Evolutionary conservation across 371 early-diverging fungal species (phyloP), one percentile per base, ranked within the genome.

Genomic region (Mortierella sp.): DNA sequence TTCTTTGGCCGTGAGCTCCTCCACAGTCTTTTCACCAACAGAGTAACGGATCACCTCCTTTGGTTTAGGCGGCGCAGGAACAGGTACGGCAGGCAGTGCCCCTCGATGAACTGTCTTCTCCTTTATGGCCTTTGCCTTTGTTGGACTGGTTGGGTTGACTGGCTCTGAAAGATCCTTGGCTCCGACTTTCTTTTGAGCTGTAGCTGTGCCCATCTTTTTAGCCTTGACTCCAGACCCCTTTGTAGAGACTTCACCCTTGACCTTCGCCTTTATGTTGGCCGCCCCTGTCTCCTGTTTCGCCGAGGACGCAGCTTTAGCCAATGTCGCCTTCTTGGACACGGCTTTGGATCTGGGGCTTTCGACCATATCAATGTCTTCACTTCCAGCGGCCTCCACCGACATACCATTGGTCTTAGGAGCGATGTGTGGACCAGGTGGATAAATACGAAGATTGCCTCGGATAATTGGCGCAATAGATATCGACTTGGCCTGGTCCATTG

Each of bases 1-100:
- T n/a, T 66, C 79, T 23, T 54, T 47, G 23, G 72, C 68, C 2
- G 52, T 56, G 60, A 67, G 42, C 56, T 79, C 70, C 48, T 69
- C 69, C 16, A 65, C 48, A 24, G 66, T 67, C 68, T 64, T 74
- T 21, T 74, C 69, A 1, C 74, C 74, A 3, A 74, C 74, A 0
- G 74, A 63, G 54, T 74, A 74, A 14, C 67, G 67, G 58, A 74
- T 74, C 58, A 69, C 64, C 13, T 68, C 69, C 59, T 74, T 74
- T 43, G 69, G 58, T 46, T 67, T 67, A 2, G 69, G 65, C 21
- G 69, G 69, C 16, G 68, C 55, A 6, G 74, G 65, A 19, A 64
- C 55, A 26, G 73, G 67, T 19, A 66, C 72, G 10, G 74, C 74
- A 23, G 73, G 68, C 18, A 73, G 24, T 13, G 67, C 58, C 12